Percentiles rank a stretch among this genome's conserved stretches.
Evolutionary conservation across 306 rosid species (phyloP).

Genomic region (Malus sylvestris): DNA sequence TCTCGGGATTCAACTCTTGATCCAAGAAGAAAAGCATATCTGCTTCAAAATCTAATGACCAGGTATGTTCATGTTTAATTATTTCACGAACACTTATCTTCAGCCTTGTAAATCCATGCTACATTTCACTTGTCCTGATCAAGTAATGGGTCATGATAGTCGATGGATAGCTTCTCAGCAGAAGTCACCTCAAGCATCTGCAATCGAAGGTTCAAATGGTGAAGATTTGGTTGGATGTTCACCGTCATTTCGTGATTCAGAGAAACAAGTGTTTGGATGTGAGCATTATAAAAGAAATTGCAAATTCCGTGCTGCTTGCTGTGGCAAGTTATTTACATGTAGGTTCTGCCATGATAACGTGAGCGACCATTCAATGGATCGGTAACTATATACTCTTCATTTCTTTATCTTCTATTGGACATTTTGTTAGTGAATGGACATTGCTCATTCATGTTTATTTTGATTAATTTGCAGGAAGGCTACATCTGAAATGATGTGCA

Average conservation of each 20-base stretch:
- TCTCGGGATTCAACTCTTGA: conserved; percentile 80
- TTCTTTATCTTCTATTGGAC: not conserved
- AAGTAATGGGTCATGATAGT: conserved; percentile 19
- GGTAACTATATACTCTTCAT: conserved; percentile 32
- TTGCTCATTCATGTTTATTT: not conserved
- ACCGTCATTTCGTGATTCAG: conserved; percentile 58
- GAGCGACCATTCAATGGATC: conserved; percentile 84
- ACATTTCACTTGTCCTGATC: conserved; percentile 16
- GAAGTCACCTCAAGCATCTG: conserved; percentile 54
- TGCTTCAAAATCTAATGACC: conserved; percentile 40
- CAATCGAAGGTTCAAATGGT: conserved; percentile 43
- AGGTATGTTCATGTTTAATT: conserved; percentile 25
- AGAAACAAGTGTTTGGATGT: conserved; percentile 55
- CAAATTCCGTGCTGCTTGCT: conserved; percentile 73
- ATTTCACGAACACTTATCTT: not conserved
- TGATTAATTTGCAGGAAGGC: conserved; percentile 57
- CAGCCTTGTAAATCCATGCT: conserved; percentile 4
- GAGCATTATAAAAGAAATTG: conserved; percentile 89
- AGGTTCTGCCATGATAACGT: conserved; percentile 84
- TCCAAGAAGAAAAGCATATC: conserved; percentile 83
- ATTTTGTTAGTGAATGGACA: not conserved
- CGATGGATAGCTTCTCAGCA: conserved; percentile 84
- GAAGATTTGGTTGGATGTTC: conserved; percentile 51
- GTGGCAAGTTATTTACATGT: conserved; percentile 77
- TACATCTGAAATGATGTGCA: conserved; percentile 83